These are phyloP conservation scores for Rosa persica DNA, from an alignment of 306 rosid species.

Conservation along the genomic window DNA sequence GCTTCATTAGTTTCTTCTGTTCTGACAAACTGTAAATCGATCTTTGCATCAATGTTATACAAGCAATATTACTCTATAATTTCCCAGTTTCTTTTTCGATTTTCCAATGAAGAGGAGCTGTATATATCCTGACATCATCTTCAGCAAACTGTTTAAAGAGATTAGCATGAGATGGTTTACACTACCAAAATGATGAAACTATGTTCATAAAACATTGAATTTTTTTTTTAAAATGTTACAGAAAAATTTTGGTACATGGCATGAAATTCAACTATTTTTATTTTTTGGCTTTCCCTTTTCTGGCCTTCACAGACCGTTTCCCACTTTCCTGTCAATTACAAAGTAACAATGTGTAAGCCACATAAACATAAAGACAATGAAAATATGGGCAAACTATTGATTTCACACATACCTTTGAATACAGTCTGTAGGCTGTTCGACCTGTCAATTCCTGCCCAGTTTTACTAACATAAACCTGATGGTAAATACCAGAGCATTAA, in stretches of 20 bases:
- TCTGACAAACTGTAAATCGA: background rate
- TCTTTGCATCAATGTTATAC: background rate
- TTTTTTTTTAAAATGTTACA: background rate
- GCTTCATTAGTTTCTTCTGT: background rate
- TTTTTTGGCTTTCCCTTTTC: slow-evolving; percentile 40
- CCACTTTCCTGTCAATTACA: slow-evolving; percentile 63
- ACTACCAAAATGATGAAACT: background rate
- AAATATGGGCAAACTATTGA: no score
- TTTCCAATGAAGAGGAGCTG: background rate
- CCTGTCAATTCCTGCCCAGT: no score
- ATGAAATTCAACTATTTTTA: background rate
- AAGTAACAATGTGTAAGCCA: slow-evolving; percentile 21
- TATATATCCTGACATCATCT: background rate
- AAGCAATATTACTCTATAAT: background rate
- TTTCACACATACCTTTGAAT: no score
- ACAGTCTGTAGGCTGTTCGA: no score
- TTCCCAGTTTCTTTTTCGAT: background rate
- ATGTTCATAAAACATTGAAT: background rate
- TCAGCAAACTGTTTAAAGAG: background rate
- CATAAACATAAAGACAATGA: no score
- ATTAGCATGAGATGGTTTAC: background rate
- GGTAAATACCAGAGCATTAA: no score
- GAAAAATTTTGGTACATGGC: background rate
- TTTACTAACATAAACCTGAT: no score
- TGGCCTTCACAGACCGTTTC: slow-evolving; percentile 42